Evolutionary conservation across 495 filamentous ascomycete genomes (phyloP).

Genomic region (Talaromyces proteolyticus): DNA sequence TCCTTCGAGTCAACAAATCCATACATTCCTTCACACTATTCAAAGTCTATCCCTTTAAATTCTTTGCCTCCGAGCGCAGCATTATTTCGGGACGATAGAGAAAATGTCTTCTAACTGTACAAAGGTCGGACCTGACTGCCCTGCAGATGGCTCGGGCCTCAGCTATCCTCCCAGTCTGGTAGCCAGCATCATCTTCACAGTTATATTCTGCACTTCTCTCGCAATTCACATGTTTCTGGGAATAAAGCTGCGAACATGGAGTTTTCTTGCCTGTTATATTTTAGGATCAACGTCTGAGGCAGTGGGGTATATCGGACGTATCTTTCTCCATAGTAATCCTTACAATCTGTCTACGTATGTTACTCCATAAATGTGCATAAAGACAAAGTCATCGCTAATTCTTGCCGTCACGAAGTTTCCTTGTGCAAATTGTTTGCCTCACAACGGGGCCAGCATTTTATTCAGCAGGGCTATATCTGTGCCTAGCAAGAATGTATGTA

Average conservation of each 20-base stretch:
- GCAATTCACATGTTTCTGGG: not conserved
- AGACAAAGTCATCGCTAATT: constrained; percentile 5
- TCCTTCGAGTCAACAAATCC: not conserved
- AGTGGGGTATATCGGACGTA: constrained; percentile 28
- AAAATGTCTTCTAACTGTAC: constrained; percentile 1
- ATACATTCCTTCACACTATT: not conserved
- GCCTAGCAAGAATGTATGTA: constrained; percentile 36
- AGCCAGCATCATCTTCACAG: not conserved
- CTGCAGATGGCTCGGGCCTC: not conserved
- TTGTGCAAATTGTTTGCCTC: constrained; percentile 30
- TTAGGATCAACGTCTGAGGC: constrained; percentile 25
- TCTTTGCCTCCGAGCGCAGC: too few species aligned
- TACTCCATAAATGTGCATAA: constrained; percentile 2
- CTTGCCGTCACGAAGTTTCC: constrained; percentile 21
- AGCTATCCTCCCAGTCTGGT: not conserved
- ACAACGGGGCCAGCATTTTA: constrained; percentile 52
- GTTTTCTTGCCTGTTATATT: constrained; percentile 13
- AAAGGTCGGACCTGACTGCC: not conserved
- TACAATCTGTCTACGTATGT: constrained; percentile 30
- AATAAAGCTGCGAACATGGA: constrained; percentile 13
- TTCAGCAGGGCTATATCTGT: constrained; percentile 51
- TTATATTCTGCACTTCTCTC: not conserved
- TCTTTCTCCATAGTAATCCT: constrained; percentile 27
- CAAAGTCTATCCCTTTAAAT: too few species aligned
- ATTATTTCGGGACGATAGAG: too few species aligned